Percentiles rank a stretch among this genome's conserved stretches.
These are phyloP conservation scores for Claviceps humidiphila DNA, from an alignment of 2,329 filamentous ascomycete species.

Conservation along the genomic window DNA sequence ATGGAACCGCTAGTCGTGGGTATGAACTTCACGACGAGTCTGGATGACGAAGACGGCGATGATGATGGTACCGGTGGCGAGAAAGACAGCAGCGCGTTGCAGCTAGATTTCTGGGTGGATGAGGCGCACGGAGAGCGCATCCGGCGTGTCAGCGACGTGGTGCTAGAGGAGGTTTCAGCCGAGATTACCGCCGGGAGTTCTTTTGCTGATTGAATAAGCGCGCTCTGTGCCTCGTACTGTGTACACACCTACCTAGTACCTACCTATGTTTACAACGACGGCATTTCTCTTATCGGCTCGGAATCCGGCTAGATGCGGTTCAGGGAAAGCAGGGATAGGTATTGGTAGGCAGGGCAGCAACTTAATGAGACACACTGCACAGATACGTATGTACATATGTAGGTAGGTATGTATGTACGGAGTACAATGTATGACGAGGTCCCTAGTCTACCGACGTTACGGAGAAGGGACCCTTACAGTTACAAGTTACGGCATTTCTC, in stretches of 20 bases:
- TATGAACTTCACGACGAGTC: not conserved
- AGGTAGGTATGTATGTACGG: too few species aligned
- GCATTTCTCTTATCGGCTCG: too few species aligned
- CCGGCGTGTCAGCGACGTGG: not conserved
- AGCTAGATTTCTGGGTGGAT: not conserved
- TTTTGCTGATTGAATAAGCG: not conserved
- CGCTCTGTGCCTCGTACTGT: not conserved
- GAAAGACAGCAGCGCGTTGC: not conserved
- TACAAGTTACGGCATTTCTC: too few species aligned
- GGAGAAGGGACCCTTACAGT: too few species aligned
- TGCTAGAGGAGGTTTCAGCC: not conserved
- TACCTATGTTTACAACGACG: too few species aligned
- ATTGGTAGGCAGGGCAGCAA: too few species aligned
- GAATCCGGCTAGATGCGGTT: too few species aligned
- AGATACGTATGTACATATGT: too few species aligned
- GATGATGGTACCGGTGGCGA: not conserved
- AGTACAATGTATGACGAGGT: too few species aligned
- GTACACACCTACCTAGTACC: not conserved
- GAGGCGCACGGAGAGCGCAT: not conserved
- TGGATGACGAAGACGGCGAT: not conserved
- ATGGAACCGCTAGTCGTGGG: not conserved
- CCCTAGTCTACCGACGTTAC: too few species aligned
- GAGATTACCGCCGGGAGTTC: not conserved
- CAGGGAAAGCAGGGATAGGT: too few species aligned
- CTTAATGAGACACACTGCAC: too few species aligned